Evolutionary conservation across 176 grass and related monocot species (phyloP).

Genomic region (Oryza longistaminata): DNA sequence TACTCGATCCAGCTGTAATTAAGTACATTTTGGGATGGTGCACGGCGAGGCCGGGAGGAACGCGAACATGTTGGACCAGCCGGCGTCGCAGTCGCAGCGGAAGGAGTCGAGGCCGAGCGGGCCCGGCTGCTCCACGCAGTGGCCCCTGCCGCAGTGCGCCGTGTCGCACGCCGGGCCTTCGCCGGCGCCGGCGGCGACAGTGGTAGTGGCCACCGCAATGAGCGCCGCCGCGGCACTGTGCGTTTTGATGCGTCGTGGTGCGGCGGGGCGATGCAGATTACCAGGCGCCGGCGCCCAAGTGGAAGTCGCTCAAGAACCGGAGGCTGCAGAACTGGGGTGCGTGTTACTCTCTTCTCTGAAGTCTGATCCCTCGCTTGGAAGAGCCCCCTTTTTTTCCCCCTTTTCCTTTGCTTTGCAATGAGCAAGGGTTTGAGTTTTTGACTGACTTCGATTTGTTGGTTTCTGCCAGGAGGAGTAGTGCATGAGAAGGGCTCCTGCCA

Average conservation of each 20-base stretch:
- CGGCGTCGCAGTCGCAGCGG: conserved; percentile 35
- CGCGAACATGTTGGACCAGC: background rate
- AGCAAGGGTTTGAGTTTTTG: background rate
- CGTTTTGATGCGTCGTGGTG: background rate
- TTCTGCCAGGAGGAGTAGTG: too few species aligned
- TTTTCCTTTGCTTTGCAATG: background rate
- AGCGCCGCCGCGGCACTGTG: too few species aligned
- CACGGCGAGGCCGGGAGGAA: background rate
- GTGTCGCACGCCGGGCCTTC: conserved; percentile 3
- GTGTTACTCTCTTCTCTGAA: background rate
- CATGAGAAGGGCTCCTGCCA: too few species aligned
- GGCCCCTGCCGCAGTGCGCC: conserved; percentile 28
- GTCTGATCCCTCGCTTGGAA: background rate
- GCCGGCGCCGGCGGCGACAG: too few species aligned
- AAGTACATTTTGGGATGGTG: conserved; percentile 17
- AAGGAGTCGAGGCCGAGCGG: background rate
- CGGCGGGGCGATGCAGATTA: conserved; percentile 51
- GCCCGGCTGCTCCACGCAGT: conserved; percentile 18
- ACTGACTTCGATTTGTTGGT: too few species aligned
- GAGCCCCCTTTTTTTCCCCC: background rate
- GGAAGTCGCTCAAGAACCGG: conserved; percentile 83
- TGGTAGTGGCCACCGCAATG: too few species aligned
- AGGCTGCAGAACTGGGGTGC: conserved; percentile 95
- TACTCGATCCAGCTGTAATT: too few species aligned
- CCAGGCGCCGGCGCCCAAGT: conserved; percentile 66